Percentiles rank a stretch among this genome's conserved stretches.
phyloP scores from a whole-genome alignment of 345 rosid species.

The Gossypium longicalyx region DNA sequence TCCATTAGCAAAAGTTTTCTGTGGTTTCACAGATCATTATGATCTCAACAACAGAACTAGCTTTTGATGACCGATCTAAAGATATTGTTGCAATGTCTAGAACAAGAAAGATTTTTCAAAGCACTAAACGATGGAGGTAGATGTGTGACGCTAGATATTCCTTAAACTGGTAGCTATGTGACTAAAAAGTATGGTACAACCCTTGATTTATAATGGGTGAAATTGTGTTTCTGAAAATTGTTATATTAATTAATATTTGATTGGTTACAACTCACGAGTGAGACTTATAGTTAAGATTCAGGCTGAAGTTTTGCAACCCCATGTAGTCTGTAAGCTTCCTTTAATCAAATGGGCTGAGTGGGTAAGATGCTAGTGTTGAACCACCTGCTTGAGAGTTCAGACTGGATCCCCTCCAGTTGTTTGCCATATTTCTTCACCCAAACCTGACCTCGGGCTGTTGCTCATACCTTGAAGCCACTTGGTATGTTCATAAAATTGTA shows the following conservation, averaged over 20 bases:
- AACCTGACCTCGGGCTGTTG: not conserved
- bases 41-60: not conserved
- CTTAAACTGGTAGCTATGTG: not conserved
- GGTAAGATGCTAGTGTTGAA: slow-evolving; percentile 1
- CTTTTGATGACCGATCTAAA: not conserved
- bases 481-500: not conserved
- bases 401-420: not conserved
- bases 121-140: not conserved
- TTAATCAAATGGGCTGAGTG: not conserved
- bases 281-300: not conserved
- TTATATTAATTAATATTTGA: not conserved
- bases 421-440: not conserved
- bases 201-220: not conserved
- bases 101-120: not conserved
- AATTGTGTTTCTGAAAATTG: not conserved
- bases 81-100: not conserved
- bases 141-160: not conserved
- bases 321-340: not conserved
- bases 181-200: not conserved
- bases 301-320: not conserved
- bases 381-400: not conserved
- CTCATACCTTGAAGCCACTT: not conserved
- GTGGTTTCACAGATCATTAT: not conserved
- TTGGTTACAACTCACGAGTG: not conserved
- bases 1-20: not conserved